Percentiles rank a stretch among this genome's conserved stretches.
phyloP scores from a whole-genome alignment of 140 eudicot species.

The Oenanthe javanica region DNA sequence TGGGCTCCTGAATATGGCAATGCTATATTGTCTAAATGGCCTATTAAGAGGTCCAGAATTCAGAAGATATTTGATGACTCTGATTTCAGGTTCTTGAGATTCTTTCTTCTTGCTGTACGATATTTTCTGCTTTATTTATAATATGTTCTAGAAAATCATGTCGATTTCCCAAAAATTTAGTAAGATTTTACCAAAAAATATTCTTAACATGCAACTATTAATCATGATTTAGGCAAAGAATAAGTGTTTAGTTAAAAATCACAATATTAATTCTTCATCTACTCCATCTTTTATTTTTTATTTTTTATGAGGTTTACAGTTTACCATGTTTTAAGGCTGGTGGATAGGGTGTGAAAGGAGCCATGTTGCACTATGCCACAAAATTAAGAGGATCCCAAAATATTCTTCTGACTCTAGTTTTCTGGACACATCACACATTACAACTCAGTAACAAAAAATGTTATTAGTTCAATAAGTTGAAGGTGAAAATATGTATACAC shows the following conservation, averaged over 20 bases:
- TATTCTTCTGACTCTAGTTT: no score
- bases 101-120: neutral
- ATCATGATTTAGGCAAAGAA: neutral
- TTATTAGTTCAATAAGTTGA: neutral
- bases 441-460: neutral
- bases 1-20: slow-evolving; percentile 99
- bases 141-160: neutral
- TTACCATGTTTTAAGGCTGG: neutral
- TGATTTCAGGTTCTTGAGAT: slow-evolving; percentile 77
- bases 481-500: neutral
- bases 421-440: neutral
- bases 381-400: neutral
- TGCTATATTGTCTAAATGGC: slow-evolving; percentile 89
- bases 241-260: neutral
- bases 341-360: neutral
- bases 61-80: slow-evolving; percentile 86
- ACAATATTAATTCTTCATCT: neutral
- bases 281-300: no score
- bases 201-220: neutral
- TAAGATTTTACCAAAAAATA: neutral
- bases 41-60: slow-evolving; percentile 69
- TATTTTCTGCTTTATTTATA: neutral
- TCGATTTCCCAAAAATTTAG: neutral
- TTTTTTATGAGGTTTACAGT: neutral
- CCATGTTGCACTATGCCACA: neutral